Percentiles rank a stretch among this genome's conserved stretches.
phyloP scores from a whole-genome alignment of 768 basidiomycete species.

The Tricholoma terreum region DNA sequence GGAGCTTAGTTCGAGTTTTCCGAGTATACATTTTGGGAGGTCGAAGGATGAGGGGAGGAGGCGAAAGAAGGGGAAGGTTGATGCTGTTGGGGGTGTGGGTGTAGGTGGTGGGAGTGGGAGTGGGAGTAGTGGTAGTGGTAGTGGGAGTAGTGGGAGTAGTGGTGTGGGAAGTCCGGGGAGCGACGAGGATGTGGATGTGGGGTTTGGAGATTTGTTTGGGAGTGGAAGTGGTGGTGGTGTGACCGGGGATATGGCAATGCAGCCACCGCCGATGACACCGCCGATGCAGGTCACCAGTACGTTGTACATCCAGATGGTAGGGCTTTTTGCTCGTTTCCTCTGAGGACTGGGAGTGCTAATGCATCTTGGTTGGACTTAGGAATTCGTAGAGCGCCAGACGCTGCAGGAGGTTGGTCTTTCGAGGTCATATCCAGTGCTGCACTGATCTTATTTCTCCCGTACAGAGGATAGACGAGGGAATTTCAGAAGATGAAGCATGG shows the following conservation, averaged over 20 bases:
- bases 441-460: neutral
- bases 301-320: conserved; percentile 92
- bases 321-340: conserved; percentile 6
- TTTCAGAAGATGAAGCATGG: conserved; percentile 87
- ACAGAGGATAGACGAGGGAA: conserved; percentile 75
- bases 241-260: conserved; percentile 22
- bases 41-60: conserved; percentile 35
- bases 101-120: conserved; percentile 16
- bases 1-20: conserved; percentile 49
- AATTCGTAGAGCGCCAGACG: conserved; percentile 90
- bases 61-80: neutral
- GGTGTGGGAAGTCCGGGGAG: conserved; percentile 15
- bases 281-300: conserved; percentile 46
- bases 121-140: conserved; percentile 2
- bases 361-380: conserved; percentile 40
- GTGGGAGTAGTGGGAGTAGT: conserved; percentile 32
- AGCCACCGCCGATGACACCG: conserved; percentile 15
- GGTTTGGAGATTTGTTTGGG: conserved; percentile 4
- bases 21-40: conserved; percentile 77
- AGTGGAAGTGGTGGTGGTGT: conserved; percentile 37
- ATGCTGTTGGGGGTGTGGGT: conserved; percentile 19
- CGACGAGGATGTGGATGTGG: neutral
- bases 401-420: conserved; percentile 63
- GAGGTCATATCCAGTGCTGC: neutral
- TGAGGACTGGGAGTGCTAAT: conserved; percentile 1